Percentiles rank a stretch among this genome's conserved stretches.
phyloP scores from a whole-genome alignment of 2,329 filamentous ascomycete species.

The Exophiala alcalophila region DNA sequence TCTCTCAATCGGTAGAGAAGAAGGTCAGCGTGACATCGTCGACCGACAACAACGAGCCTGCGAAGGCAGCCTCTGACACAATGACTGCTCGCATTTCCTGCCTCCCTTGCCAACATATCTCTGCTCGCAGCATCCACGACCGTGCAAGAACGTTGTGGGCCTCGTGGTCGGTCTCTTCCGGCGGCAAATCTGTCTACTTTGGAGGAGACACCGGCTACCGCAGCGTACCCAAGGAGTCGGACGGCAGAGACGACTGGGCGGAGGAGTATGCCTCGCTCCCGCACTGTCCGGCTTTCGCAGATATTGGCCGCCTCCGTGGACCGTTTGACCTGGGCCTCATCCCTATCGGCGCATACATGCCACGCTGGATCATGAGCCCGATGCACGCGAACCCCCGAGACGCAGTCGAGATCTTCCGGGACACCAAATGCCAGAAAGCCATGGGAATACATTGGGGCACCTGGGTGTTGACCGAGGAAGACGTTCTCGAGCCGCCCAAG shows the following conservation, averaged over 20 bases:
- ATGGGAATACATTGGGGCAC: constrained; percentile 91
- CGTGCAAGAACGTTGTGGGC: constrained; percentile 78
- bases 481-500: constrained; percentile 76
- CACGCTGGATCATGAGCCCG: constrained; percentile 64
- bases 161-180: constrained; percentile 75
- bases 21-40: constrained; percentile 33
- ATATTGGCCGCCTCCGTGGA: constrained; percentile 75
- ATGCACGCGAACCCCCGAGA: constrained; percentile 88
- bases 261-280: constrained; percentile 63
- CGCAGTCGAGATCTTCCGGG: constrained; percentile 81
- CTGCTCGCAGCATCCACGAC: constrained; percentile 66
- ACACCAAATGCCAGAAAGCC: constrained; percentile 73
- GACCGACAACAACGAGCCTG: constrained; percentile 25
- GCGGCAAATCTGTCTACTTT: constrained; percentile 34
- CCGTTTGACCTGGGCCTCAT: constrained; percentile 90
- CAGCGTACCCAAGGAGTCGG: constrained; percentile 63
- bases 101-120: constrained; percentile 80
- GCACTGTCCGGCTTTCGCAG: constrained; percentile 75
- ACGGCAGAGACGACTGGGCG: constrained; percentile 67
- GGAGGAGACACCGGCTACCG: constrained; percentile 79
- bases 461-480: constrained; percentile 82
- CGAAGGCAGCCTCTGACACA: constrained; percentile 36
- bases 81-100: constrained; percentile 73
- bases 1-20: constrained; percentile 31
- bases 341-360: constrained; percentile 83